Evolutionary conservation across 163 green algal species (phyloP).

Genomic region (Botryococcus braunii): DNA sequence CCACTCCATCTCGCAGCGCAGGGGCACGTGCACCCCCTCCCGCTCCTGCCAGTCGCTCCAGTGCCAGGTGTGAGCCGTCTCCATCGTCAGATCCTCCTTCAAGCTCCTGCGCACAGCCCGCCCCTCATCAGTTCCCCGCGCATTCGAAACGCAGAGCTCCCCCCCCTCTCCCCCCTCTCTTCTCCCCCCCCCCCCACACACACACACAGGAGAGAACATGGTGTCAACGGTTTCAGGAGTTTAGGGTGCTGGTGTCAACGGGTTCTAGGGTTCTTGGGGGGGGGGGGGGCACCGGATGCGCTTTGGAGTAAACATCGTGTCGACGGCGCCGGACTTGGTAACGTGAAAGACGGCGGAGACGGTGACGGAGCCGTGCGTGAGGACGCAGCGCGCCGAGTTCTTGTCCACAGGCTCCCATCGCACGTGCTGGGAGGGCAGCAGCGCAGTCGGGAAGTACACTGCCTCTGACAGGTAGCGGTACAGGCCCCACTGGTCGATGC

Average conservation of each 20-base stretch:
- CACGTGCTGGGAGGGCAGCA: slow-evolving; percentile 12
- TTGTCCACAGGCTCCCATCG: slow-evolving; percentile 6
- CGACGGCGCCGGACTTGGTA: slow-evolving; percentile 5
- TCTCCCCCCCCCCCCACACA: too few species aligned
- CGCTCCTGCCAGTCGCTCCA: background rate
- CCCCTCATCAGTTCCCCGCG: background rate
- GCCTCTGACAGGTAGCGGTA: slow-evolving; percentile 17
- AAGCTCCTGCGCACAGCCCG: background rate
- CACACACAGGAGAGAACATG: background rate
- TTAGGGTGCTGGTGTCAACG: background rate
- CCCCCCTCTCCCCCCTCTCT: background rate
- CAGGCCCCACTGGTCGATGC: slow-evolving; percentile 16
- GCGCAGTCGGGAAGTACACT: slow-evolving; percentile 16
- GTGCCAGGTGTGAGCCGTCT: too few species aligned
- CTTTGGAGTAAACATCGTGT: slow-evolving; percentile 4
- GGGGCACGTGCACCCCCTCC: background rate
- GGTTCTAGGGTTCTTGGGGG: background rate
- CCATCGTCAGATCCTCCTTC: slow-evolving; percentile 1
- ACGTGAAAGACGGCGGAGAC: slow-evolving; percentile 17
- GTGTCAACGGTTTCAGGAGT: background rate
- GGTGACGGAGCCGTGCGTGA: slow-evolving; percentile 1
- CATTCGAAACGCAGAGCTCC: background rate
- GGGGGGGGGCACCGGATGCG: slow-evolving; percentile 12
- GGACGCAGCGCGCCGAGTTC: slow-evolving; percentile 8
- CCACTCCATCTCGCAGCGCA: background rate